Evolutionary conservation across 495 filamentous ascomycete genomes (phyloP), one percentile per base, ranked within the genome.

Genomic region (Lepraria neglecta): DNA sequence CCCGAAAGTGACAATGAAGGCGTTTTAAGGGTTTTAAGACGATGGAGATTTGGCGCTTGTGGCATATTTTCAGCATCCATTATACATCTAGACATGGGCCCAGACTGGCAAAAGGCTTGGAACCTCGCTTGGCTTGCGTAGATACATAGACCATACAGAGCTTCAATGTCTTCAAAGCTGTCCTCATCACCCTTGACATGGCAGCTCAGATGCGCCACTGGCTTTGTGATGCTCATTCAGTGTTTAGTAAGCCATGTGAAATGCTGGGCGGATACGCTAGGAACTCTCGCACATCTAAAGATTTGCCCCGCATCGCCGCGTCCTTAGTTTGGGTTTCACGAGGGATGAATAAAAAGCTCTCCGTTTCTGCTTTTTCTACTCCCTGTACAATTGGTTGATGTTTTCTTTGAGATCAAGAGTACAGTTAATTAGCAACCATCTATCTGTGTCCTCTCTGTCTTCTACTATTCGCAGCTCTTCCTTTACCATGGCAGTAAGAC

Each of bases 401-500:
- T 52, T 52, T 28, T n/a, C 38, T 12, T 21, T 33, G 38, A 43
- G 7, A 5, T 33, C 17, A 12, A 14, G 47, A 12, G 19, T 14
- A 52, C 27, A 51, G 40, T 19, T 27, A 38, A 15, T 44, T 0
- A 52, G 17, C 35, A 47, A 45, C 58, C 33, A 27, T 42, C 6
- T 40, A 5, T 40, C 0, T 10, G 19, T 38, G 28, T 35, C 44
- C 43, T 14, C 24, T 3, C 33, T 42, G 9, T 50, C 19, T 30
- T 6, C 5, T 30, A 40, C 21, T 5, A 30, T 3, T 42, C 35
- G n/a, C 30, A 44, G 7, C 5, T 48, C 14, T 11, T 46, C 28
- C 31, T 47, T 43, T 38, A 55, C 3, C 12, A 61, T 61, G 59
- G 59, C 59, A 48, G 59, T 61, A 56, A 21, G 59, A 53, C 40